These are phyloP conservation scores for Thielaviopsis euricoi DNA, from an alignment of 2,329 filamentous ascomycete species.

Conservation along the genomic window DNA sequence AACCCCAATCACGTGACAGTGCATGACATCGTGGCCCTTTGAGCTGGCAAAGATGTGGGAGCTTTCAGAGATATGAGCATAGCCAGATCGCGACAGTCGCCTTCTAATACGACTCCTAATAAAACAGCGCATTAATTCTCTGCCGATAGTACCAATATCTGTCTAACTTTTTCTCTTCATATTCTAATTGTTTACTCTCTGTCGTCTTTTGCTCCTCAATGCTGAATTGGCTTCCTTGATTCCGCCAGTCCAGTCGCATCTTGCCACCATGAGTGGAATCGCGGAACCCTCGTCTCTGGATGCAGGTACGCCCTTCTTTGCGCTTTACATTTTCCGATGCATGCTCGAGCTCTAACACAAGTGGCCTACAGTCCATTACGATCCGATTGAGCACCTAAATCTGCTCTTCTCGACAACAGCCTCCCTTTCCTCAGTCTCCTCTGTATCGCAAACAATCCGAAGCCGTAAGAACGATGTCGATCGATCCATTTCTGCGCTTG, in stretches of 20 bases:
- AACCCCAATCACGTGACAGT: background rate
- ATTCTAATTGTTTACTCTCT: background rate
- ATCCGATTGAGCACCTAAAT: conserved; percentile 87
- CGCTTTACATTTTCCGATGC: conserved; percentile 8
- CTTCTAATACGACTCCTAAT: no score
- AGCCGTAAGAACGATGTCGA: conserved; percentile 70
- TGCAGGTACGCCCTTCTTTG: conserved; percentile 22
- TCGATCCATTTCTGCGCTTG: conserved; percentile 55
- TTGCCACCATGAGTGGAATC: conserved; percentile 12
- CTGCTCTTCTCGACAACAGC: conserved; percentile 82
- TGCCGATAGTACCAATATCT: no score
- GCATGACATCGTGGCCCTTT: background rate
- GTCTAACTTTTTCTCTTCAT: background rate
- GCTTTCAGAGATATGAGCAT: no score
- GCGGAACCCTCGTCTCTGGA: conserved; percentile 25
- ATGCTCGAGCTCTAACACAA: conserved; percentile 13
- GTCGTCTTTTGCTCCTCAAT: background rate
- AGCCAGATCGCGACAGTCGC: no score
- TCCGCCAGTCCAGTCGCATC: background rate
- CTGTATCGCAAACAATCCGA: conserved; percentile 57
- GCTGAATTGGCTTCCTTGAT: background rate
- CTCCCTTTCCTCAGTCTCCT: conserved; percentile 58
- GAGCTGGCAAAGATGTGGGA: background rate
- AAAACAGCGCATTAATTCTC: no score
- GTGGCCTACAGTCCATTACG: conserved; percentile 48